phyloP scores from a whole-genome alignment of 2,329 filamentous ascomycete genomes.

The Aureobasidium lini region DNA sequence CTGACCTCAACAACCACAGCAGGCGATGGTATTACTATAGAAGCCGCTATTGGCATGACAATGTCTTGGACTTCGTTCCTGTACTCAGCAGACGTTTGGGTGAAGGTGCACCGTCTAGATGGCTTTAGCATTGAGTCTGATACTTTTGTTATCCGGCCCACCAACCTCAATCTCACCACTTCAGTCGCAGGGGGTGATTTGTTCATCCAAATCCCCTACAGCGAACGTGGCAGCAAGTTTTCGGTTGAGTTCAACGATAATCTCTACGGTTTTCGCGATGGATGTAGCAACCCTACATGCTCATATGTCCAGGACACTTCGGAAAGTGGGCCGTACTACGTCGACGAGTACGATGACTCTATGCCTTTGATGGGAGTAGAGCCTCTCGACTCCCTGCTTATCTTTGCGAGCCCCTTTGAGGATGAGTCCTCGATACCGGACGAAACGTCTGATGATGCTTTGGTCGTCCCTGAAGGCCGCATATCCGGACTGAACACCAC shows the following conservation, averaged over 20 bases:
- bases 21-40: conserved; percentile 6
- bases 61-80: conserved; percentile 6
- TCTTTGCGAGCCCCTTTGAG: conserved; percentile 5
- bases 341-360: neutral
- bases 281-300: neutral
- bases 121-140: neutral
- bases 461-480: neutral
- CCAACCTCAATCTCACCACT: neutral
- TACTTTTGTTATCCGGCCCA: conserved; percentile 2
- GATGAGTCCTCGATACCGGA: neutral
- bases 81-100: neutral
- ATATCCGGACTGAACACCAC: conserved; percentile 1
- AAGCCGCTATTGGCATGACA: conserved; percentile 4
- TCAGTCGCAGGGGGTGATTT: neutral
- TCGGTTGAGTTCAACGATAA: conserved; percentile 6
- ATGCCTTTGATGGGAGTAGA: neutral
- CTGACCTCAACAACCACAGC: neutral
- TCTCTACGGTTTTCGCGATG: neutral
- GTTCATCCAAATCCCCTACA: neutral
- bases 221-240: neutral
- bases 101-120: conserved; percentile 1
- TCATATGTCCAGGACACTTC: neutral
- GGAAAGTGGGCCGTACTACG: neutral
- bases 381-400: neutral
- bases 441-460: neutral